Percentiles rank a stretch among this genome's conserved stretches.
Conservation (phyloP, 2,329 filamentous ascomycete species). For the Chalaropsis ovoidea region DNA sequence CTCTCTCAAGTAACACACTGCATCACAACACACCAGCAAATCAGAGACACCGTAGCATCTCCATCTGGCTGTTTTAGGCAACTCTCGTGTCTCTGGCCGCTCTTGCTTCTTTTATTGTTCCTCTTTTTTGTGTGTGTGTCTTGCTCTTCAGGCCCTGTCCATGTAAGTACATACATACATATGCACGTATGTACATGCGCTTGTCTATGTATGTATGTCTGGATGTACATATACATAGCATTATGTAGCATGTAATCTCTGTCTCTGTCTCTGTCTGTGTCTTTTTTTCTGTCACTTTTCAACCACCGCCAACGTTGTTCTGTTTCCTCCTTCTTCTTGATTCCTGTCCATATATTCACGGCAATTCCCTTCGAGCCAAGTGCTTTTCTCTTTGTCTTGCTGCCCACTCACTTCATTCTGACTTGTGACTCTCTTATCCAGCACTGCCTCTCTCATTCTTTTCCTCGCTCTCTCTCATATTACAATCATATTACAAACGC, state of each 20-base stretch:
- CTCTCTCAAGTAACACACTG: not conserved
- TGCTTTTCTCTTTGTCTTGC: not conserved
- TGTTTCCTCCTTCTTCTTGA: not conserved
- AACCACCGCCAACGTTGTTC: not conserved
- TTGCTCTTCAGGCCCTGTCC: not conserved
- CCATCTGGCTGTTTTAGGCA: not conserved
- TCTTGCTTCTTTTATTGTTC: not conserved
- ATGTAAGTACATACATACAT: not conserved
- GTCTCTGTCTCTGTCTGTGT: not conserved
- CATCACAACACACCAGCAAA: not conserved
- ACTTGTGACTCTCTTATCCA: not conserved
- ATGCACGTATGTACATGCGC: not conserved
- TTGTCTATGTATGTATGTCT: not conserved
- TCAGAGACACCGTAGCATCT: not conserved
- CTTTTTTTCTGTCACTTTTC: not conserved
- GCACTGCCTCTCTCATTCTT: not conserved
- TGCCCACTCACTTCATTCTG: not conserved
- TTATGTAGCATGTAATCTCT: not conserved
- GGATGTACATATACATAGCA: not conserved
- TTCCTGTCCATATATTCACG: constrained; percentile 14
- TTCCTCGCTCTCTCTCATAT: not conserved
- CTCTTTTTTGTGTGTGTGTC: not conserved
- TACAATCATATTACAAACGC: not conserved
- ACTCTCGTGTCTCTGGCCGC: not conserved
- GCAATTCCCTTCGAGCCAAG: not conserved